phyloP scores from a whole-genome alignment of 495 filamentous ascomycete species.

The Chaetomidium leptoderma region DNA sequence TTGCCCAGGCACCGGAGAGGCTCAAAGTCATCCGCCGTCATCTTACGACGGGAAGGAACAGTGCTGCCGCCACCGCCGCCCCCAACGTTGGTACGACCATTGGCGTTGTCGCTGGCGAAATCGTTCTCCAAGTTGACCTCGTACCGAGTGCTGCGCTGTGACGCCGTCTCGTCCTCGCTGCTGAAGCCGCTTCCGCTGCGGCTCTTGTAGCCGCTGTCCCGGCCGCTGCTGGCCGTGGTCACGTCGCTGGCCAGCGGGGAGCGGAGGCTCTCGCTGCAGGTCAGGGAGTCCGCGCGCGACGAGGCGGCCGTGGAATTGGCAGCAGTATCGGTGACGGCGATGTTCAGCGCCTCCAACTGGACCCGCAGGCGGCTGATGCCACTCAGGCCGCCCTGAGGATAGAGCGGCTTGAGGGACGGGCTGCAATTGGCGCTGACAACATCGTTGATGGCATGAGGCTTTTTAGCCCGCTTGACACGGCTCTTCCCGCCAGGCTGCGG shows the following conservation, averaged over 20 bases:
- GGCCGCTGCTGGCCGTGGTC: slow-evolving; percentile 21
- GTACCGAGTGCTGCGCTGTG: slow-evolving; percentile 58
- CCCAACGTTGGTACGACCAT: slow-evolving; percentile 45
- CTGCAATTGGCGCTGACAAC: slow-evolving; percentile 57
- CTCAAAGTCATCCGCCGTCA: slow-evolving; percentile 87
- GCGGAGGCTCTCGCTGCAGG: slow-evolving; percentile 39
- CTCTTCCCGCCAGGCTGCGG: slow-evolving; percentile 35
- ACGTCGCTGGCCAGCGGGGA: slow-evolving; percentile 25
- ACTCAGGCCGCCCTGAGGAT: slow-evolving; percentile 48
- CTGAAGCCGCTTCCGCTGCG: slow-evolving; percentile 27
- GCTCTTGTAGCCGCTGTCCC: slow-evolving; percentile 26
- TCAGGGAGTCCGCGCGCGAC: slow-evolving; percentile 42
- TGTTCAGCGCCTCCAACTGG: slow-evolving; percentile 61
- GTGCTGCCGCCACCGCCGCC: no score
- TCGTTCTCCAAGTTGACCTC: slow-evolving; percentile 85
- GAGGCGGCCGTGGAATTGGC: slow-evolving; percentile 28
- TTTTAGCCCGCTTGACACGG: slow-evolving; percentile 27
- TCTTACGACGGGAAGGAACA: slow-evolving; percentile 58
- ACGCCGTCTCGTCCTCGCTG: slow-evolving; percentile 42
- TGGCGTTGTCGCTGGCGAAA: slow-evolving; percentile 73
- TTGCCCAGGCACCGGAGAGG: slow-evolving; percentile 94
- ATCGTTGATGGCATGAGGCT: slow-evolving; percentile 42
- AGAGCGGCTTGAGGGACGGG: slow-evolving; percentile 55
- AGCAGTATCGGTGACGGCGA: slow-evolving; percentile 46
- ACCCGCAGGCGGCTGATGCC: slow-evolving; percentile 76